Base-by-base conservation (phyloP, 2,329 filamentous ascomycete genomes). In the Rhinocladiella similis region DNA sequence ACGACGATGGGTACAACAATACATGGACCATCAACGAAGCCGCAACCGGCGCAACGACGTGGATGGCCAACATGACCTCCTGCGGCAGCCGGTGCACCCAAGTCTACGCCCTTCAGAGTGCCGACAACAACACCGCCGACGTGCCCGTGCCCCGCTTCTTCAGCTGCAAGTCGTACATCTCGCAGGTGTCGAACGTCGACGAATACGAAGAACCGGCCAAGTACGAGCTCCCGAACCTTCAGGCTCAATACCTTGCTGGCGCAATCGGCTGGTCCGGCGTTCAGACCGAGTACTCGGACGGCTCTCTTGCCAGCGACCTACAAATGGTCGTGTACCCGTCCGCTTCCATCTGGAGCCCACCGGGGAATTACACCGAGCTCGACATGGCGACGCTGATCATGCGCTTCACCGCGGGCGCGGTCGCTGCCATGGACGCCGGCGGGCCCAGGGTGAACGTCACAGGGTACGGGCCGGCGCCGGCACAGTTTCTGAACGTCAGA, bases 401-500 rank as follows among this genome's bases (percentile, higher is more conserved):
- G 51, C 52, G 42, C 14, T 63, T 62, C 53, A 55, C 61, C 9
- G 42, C 56, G 6, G 54, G 57, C 27, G 55, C 59, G 6, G 50
- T 63, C 39, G 35, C 52, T 2, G 61, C 61, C 6, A 27, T 59
- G 35, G 59, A 63, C 48, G 5, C 41, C 2, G 25, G 43, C 22
- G 61, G 59, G 10, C 59, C 54, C 3, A 45, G 61, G 7, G 16
- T 50, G 19, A 62, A 96, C 80, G 68, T 93, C 96, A 49, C 89
- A 91, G 62, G 91, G 95, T 50, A 35, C 14, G 39, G 20, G 14
- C 89, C 92, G 96, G 39, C 83, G 80, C 5, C 91, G 89, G 12
- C 75, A 77, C 72, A 97, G 92, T 67, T 96, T 96, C 58, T 92
- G 85, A 63, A 97, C 96, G 73, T 97, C 97, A 71, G 57, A 20